Evolutionary conservation across 2,329 filamentous ascomycete genomes (phyloP).

Genomic region (Orbilia ellipsospora): DNA sequence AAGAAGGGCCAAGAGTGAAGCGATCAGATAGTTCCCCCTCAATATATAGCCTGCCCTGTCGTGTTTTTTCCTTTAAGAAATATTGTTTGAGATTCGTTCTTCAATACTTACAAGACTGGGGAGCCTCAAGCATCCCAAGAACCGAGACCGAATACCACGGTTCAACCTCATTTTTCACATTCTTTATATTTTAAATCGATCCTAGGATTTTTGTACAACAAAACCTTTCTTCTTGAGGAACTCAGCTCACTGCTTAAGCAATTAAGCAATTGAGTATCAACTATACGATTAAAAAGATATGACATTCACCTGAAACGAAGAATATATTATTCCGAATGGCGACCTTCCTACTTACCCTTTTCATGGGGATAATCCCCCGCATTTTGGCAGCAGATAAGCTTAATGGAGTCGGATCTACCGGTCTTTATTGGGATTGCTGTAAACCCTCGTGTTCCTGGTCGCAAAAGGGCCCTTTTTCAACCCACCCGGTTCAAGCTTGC

Average conservation of each 20-base stretch:
- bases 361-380: conserved; percentile 26
- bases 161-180: conserved; percentile 12
- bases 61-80: conserved; percentile 13
- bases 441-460: conserved; percentile 73
- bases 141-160: too few relatives aligned
- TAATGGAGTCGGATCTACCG: conserved; percentile 60
- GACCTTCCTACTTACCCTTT: conserved; percentile 21
- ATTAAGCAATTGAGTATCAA: too few relatives aligned
- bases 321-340: conserved; percentile 31
- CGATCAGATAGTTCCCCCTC: conserved; percentile 14
- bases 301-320: neutral
- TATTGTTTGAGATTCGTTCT: conserved; percentile 11
- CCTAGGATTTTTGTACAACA: too few relatives aligned
- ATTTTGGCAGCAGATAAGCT: conserved; percentile 34
- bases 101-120: conserved; percentile 10
- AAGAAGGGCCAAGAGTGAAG: conserved; percentile 33
- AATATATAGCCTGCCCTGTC: too few relatives aligned
- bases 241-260: too few relatives aligned
- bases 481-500: conserved; percentile 57
- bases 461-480: conserved; percentile 55
- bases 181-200: conserved; percentile 3
- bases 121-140: too few relatives aligned
- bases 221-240: too few relatives aligned
- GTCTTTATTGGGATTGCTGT: conserved; percentile 71
- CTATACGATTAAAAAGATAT: too few relatives aligned